A percentile compares a stretch with the other conserved stretches of the same genome.
Evolutionary conservation across 768 basidiomycete genomes (phyloP).

Genomic region (Tulasnella sp.): DNA sequence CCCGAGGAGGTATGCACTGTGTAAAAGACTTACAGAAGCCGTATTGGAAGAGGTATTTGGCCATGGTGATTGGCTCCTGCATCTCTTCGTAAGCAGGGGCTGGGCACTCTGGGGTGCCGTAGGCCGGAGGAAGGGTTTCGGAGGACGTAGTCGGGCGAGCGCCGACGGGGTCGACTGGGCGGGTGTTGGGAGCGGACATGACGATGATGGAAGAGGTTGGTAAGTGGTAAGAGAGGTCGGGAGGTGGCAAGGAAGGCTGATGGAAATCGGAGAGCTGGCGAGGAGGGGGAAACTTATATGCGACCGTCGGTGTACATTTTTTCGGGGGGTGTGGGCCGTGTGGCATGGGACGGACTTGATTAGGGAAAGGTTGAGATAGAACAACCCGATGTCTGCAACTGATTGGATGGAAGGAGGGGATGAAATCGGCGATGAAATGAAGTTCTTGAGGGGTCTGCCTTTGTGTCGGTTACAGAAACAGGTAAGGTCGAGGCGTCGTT

Average conservation of each 20-base stretch:
- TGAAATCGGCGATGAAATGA: not conserved
- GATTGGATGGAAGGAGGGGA: not conserved
- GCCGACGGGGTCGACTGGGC: not conserved
- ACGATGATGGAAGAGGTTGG: not conserved
- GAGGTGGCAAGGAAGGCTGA: not conserved
- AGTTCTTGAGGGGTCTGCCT: not conserved
- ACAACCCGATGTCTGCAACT: not conserved
- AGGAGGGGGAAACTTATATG: not conserved
- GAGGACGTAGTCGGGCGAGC: not conserved
- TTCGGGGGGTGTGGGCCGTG: not conserved
- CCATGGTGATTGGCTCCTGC: slow-evolving; percentile 10
- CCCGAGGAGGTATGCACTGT: not conserved
- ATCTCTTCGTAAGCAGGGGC: slow-evolving; percentile 14
- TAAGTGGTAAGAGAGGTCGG: not conserved
- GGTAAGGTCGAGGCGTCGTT: not conserved
- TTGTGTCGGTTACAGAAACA: not conserved
- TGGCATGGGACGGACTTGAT: not conserved
- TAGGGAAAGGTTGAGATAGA: not conserved
- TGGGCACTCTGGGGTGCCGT: slow-evolving; percentile 3
- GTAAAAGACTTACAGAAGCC: slow-evolving; percentile 12
- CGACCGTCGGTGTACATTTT: not conserved
- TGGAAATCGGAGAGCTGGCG: not conserved
- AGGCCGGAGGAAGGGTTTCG: not conserved
- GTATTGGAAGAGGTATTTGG: slow-evolving; percentile 12
- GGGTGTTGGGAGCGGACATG: not conserved